phyloP scores from a whole-genome alignment of 306 rosid genomes.

The Elaeagnus macrophylla region DNA sequence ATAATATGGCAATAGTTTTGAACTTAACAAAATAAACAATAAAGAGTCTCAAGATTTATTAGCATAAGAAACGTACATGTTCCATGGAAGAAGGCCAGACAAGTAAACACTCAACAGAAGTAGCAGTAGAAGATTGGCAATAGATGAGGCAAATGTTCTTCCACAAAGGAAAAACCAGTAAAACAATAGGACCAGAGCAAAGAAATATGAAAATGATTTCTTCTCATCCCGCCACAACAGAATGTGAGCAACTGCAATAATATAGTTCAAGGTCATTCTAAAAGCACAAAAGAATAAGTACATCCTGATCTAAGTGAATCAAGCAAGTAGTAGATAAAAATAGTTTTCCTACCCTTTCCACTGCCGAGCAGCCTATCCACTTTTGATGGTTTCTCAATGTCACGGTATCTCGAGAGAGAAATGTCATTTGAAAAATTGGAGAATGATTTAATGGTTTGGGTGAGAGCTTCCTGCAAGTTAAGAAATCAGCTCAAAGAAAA shows the following conservation, averaged over 20 bases:
- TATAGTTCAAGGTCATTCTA: constrained; percentile 29
- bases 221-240: constrained; percentile 88
- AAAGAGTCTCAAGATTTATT: constrained; percentile 11
- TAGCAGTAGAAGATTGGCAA: constrained; percentile 50
- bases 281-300: not conserved
- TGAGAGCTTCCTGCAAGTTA: constrained; percentile 60
- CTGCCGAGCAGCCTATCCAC: constrained; percentile 65
- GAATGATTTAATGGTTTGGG: constrained; percentile 57
- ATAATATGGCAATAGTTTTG: no score
- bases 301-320: constrained; percentile 2
- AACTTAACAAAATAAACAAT: not conserved
- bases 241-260: constrained; percentile 67
- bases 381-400: constrained; percentile 50
- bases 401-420: constrained; percentile 28
- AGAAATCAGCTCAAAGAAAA: constrained; percentile 15
- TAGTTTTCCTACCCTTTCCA: constrained; percentile 57
- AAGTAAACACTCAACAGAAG: constrained; percentile 39
- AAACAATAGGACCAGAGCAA: constrained; percentile 43
- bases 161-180: constrained; percentile 80
- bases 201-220: constrained; percentile 58
- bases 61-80: constrained; percentile 33
- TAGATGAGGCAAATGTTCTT: constrained; percentile 46
- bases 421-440: constrained; percentile 50
- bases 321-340: constrained; percentile 14
- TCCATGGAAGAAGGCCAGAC: constrained; percentile 48